Percentiles rank a stretch among this genome's conserved stretches.
Evolutionary conservation across 2,329 filamentous ascomycete species (phyloP).

Genomic region (Talaromyces funiculosus): DNA sequence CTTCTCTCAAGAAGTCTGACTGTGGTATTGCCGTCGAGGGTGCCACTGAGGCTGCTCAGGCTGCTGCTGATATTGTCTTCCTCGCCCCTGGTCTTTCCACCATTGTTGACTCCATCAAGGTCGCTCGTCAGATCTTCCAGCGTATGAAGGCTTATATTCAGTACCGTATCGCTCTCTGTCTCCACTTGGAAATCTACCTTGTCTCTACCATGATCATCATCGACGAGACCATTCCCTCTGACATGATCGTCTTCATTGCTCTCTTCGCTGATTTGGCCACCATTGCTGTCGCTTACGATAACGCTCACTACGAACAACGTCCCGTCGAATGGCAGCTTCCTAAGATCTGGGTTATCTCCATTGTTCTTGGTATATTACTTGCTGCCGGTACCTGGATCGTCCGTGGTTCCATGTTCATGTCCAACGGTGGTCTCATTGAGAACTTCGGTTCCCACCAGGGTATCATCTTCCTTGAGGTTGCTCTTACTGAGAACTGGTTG

Average conservation of each 20-base stretch:
- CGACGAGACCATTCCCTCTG: constrained; percentile 64
- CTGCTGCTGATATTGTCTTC: constrained; percentile 65
- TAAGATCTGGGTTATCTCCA: constrained; percentile 65
- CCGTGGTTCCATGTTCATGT: constrained; percentile 60
- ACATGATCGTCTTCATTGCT: constrained; percentile 68
- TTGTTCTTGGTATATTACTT: constrained; percentile 55
- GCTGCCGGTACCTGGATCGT: constrained; percentile 64
- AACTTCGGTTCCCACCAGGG: constrained; percentile 66
- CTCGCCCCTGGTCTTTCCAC: constrained; percentile 63
- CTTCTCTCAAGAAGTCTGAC: constrained; percentile 63
- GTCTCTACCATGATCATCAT: constrained; percentile 69
- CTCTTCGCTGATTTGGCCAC: constrained; percentile 70
- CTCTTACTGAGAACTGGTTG: constrained; percentile 85
- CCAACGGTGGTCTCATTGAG: constrained; percentile 62
- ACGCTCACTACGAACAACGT: constrained; percentile 64
- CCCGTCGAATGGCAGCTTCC: constrained; percentile 71
- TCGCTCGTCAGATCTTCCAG: constrained; percentile 64
- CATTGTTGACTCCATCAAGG: constrained; percentile 64
- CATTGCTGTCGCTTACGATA: constrained; percentile 68
- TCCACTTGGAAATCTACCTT: constrained; percentile 66
- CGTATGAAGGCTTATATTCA: constrained; percentile 68
- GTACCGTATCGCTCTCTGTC: constrained; percentile 65
- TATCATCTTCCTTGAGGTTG: constrained; percentile 78
- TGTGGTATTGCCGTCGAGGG: constrained; percentile 65
- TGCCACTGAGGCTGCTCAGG: constrained; percentile 62